Conservation (phyloP, 495 filamentous ascomycete genomes). For the Pyronema domesticum region DNA sequence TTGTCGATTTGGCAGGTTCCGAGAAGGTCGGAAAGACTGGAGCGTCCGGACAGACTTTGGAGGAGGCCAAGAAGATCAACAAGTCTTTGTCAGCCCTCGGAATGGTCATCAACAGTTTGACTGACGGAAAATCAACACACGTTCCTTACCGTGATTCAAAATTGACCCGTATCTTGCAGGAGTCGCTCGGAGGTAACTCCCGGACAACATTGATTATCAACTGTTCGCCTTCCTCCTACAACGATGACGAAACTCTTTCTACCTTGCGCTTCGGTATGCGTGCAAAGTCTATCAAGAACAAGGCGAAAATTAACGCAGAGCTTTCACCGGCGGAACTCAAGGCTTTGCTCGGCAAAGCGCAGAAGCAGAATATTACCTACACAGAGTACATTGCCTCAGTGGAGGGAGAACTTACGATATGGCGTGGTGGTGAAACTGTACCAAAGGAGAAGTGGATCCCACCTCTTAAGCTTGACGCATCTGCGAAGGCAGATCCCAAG, state of each 20-base stretch:
- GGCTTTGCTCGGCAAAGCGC: conserved; percentile 72
- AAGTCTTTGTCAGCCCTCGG: conserved; percentile 94
- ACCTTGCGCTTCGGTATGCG: conserved; percentile 91
- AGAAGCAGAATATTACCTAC: conserved; percentile 73
- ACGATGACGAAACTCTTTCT: conserved; percentile 85
- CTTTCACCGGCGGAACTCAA: conserved; percentile 91
- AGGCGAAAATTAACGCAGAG: conserved; percentile 98
- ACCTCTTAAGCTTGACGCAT: conserved; percentile 33
- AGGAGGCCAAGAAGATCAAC: conserved; percentile 99
- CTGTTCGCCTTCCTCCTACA: conserved; percentile 95
- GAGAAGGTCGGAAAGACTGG: conserved; percentile 99
- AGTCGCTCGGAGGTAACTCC: conserved; percentile 90
- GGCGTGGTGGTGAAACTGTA: conserved; percentile 76
- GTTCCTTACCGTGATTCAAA: conserved; percentile 97
- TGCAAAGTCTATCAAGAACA: conserved; percentile 98
- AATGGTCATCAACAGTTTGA: conserved; percentile 97
- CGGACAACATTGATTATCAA: conserved; percentile 95
- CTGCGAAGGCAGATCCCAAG: conserved; percentile 44
- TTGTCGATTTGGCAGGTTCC: conserved; percentile 93
- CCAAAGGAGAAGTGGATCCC: conserved; percentile 71
- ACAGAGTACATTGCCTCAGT: conserved; percentile 69
- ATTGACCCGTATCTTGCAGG: conserved; percentile 89
- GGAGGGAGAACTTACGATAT: conserved; percentile 66
- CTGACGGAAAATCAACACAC: conserved; percentile 94
- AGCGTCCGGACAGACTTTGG: conserved; percentile 89